Evolutionary conservation across 2,329 filamentous ascomycete genomes (phyloP).

Genomic region (Scytalidium sp.): DNA sequence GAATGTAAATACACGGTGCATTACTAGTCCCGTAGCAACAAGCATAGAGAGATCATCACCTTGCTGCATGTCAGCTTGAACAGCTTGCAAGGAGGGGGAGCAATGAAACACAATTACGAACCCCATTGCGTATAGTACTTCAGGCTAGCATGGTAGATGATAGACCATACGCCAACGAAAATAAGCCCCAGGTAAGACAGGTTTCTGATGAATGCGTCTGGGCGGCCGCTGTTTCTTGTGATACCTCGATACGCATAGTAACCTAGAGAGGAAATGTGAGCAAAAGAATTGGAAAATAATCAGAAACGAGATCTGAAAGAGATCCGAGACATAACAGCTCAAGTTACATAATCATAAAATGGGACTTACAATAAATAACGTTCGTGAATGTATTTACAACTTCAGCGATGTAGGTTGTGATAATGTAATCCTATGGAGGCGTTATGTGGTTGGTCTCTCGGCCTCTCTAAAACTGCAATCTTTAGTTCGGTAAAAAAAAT

Average conservation of each 20-base stretch:
- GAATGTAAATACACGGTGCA: slow-evolving; percentile 46
- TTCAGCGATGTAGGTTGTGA: slow-evolving; percentile 46
- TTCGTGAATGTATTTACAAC: slow-evolving; percentile 49
- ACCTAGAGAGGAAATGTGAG: background rate
- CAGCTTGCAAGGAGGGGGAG: no score
- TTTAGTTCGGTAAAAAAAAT: background rate
- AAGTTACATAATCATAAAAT: background rate
- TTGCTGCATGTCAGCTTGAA: background rate
- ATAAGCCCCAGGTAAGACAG: slow-evolving; percentile 40
- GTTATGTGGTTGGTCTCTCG: background rate
- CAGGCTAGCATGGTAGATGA: slow-evolving; percentile 39
- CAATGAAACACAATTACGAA: slow-evolving; percentile 17
- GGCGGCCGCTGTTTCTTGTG: slow-evolving; percentile 19
- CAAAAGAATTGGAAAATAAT: background rate
- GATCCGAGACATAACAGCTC: no score
- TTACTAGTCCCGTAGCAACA: slow-evolving; percentile 46
- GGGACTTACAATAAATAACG: slow-evolving; percentile 37
- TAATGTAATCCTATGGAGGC: slow-evolving; percentile 42
- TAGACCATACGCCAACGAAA: slow-evolving; percentile 37
- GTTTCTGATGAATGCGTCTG: slow-evolving; percentile 26
- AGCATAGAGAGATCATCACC: slow-evolving; percentile 60
- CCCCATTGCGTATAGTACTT: slow-evolving; percentile 45
- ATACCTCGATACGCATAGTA: slow-evolving; percentile 28
- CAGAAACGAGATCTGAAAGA: background rate
- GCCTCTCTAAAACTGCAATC: background rate